Evolutionary conservation across 202 grass and related monocot genomes (phyloP).

Genomic region (Zizania palustris): DNA sequence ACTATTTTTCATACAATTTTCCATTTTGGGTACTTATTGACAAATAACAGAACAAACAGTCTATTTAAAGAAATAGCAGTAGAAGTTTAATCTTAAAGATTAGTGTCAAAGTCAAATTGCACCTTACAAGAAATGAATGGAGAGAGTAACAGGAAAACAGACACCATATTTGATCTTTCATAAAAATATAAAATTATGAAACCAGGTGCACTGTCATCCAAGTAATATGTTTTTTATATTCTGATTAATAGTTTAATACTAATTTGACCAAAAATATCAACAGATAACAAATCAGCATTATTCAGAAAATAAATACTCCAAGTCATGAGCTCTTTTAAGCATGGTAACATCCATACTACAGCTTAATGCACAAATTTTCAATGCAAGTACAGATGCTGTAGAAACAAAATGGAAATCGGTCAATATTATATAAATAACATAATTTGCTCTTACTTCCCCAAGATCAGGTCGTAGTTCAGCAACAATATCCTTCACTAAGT

Average conservation of each 20-base stretch:
- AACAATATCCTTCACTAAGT: slow-evolving; percentile 83
- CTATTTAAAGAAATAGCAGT: neutral
- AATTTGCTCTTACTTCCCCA: slow-evolving; percentile 67
- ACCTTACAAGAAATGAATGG: neutral
- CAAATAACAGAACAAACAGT: neutral
- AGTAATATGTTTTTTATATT: neutral
- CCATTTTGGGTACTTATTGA: neutral
- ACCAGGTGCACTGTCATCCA: neutral
- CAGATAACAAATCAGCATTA: slow-evolving; percentile 7
- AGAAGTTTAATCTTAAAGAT: neutral
- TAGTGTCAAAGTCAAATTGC: slow-evolving; percentile 1
- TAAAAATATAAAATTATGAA: slow-evolving; percentile 23
- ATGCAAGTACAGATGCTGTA: slow-evolving; percentile 18
- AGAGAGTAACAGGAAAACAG: slow-evolving; percentile 5
- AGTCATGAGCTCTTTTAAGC: slow-evolving; percentile 5
- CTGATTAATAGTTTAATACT: slow-evolving; percentile 7
- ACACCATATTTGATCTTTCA: neutral
- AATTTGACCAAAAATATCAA: slow-evolving; percentile 19
- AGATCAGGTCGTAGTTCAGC: slow-evolving; percentile 82
- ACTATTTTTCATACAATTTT: neutral
- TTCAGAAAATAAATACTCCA: slow-evolving; percentile 11
- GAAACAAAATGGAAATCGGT: neutral
- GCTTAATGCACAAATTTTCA: slow-evolving; percentile 15
- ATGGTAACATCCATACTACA: slow-evolving; percentile 10
- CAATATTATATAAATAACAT: neutral